Base-by-base conservation (phyloP, 2,329 filamentous ascomycete species). In the Pestalotiopsis sp. region DNA sequence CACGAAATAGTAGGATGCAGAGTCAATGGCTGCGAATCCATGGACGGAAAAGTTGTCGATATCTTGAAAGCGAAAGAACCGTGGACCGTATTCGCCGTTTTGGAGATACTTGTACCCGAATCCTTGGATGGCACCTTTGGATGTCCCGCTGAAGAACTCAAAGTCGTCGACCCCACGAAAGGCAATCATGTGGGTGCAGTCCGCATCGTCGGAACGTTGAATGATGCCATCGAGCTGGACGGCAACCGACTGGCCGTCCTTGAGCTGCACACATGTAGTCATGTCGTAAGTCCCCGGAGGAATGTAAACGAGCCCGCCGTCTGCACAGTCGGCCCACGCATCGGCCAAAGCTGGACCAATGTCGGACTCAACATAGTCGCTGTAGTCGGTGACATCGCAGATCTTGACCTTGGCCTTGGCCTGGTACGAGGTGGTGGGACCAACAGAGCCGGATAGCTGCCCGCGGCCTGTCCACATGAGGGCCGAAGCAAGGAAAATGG, bases 31-130 rank as follows among this genome's bases (percentile, higher is more conserved):
- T 2, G 41, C 41, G 12, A 64, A 38, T 20, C 39, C 62, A 39
- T 64, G 62, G 39, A 64, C 39, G 4, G 62, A 64, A 52, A 64
- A 64, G 62, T 64, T n/a, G 17, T 13, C n/a, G 1, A 64, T 20
- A 17, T 52, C 41, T 13, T 52, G 25, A 7, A 64, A 31, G 38
- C 38, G 38, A 14, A 49, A 49, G 23, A 64, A 49, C 13, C n/a
- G 38, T 1, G 38, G n/a, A 4, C 38, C 38, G 12, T 23, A 64
- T 2, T 52, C 41, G 39, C 38, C 41, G 9, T 45, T 27, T 20
- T 52, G n/a, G n/a, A 64, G 20, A 23, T 23, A 58, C 56, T 58
- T 52, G 41, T 64, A 64, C 0, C 62, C 62, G 20, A 41, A 31
- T 5, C 38, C 62, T 52, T 64, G 62, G 7, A 64, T 52, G 11